These are phyloP conservation scores for Komagataella pseudopastoris DNA, from an alignment of 805 yeast species.

Conservation along the genomic window DNA sequence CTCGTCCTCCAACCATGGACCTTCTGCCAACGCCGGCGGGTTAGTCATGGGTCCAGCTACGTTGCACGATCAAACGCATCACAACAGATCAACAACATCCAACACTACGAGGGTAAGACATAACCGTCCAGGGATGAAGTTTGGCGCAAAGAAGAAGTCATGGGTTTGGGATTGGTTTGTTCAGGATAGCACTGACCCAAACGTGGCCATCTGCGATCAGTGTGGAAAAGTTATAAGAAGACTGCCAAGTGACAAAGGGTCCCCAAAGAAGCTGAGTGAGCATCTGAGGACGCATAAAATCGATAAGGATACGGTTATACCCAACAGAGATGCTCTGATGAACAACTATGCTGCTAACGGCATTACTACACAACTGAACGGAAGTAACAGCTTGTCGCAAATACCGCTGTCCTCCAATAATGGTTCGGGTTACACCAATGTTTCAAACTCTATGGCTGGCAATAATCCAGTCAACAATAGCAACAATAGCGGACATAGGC, in stretches of 20 bases:
- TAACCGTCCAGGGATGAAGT: constrained; percentile 14
- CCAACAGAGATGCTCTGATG: constrained; percentile 23
- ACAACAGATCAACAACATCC: neutral
- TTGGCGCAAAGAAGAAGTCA: constrained; percentile 47
- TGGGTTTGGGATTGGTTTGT: constrained; percentile 56
- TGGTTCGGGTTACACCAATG: neutral
- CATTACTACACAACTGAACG: neutral
- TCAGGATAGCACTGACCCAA: constrained; percentile 33
- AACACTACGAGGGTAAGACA: neutral
- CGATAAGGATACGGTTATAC: constrained; percentile 23
- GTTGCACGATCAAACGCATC: neutral
- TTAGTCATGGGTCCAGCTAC: neutral
- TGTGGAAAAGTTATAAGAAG: constrained; percentile 37
- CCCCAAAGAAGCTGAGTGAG: constrained; percentile 45
- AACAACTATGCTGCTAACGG: neutral
- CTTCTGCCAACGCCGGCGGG: neutral
- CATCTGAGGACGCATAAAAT: constrained; percentile 43
- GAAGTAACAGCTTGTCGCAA: neutral
- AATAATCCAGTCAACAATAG: neutral
- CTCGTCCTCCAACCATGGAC: neutral
- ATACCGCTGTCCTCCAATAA: neutral
- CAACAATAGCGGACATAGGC: neutral
- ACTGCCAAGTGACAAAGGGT: constrained; percentile 38
- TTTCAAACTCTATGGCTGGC: neutral
- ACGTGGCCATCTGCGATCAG: constrained; percentile 38